Conservation (phyloP, 352 stramenopile genomes). For the Pythium pyrilobum region DNA sequence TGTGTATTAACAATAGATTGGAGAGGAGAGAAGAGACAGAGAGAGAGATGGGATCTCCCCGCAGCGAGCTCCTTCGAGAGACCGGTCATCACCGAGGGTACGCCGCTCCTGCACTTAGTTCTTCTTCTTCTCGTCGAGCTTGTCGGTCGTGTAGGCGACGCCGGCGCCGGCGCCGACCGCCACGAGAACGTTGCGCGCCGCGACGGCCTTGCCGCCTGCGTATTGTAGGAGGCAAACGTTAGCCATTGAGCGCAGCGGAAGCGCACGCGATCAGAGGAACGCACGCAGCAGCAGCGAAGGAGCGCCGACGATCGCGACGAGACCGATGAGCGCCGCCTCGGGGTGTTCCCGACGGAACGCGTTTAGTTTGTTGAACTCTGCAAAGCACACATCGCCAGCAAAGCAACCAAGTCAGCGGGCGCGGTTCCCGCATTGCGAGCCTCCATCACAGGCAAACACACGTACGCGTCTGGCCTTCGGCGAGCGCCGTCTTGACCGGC, state of each 20-base stretch:
- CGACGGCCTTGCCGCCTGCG: constrained; percentile 57
- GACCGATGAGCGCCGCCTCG: constrained; percentile 46
- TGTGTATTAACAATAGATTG: no score
- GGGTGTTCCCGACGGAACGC: constrained; percentile 71
- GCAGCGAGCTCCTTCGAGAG: no score
- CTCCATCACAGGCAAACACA: neutral
- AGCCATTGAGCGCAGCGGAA: neutral
- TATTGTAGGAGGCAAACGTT: neutral
- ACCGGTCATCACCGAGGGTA: no score
- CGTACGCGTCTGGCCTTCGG: constrained; percentile 43
- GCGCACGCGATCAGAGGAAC: constrained; percentile 14
- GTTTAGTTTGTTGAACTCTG: constrained; percentile 71
- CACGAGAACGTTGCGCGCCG: constrained; percentile 60
- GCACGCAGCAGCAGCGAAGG: constrained; percentile 66
- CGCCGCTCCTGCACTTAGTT: neutral
- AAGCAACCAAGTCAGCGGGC: no score
- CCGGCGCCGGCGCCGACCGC: constrained; percentile 47
- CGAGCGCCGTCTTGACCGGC: constrained; percentile 48
- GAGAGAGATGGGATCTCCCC: no score
- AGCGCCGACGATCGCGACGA: constrained; percentile 50
- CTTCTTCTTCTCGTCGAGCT: constrained; percentile 41
- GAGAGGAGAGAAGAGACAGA: no score
- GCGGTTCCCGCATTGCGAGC: neutral
- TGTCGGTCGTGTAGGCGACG: constrained; percentile 56
- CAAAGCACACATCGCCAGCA: neutral